These are phyloP conservation scores for Lumnitzera racemosa DNA, from an alignment of 345 rosid species.

Conservation along the genomic window DNA sequence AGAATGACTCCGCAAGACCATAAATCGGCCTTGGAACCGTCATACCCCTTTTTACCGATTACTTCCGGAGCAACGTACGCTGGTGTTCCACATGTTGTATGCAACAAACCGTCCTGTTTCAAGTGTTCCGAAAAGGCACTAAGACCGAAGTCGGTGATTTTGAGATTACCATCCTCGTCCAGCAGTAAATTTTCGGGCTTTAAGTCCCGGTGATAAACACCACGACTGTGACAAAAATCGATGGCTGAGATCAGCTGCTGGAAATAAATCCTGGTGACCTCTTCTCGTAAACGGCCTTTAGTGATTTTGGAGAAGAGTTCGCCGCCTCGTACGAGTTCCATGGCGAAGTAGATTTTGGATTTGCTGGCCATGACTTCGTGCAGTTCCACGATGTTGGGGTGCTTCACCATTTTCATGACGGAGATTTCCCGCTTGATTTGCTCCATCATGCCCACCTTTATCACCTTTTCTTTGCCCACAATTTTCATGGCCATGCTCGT, in stretches of 20 bases:
- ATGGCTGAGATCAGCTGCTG: slow-evolving; percentile 79
- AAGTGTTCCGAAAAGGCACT: slow-evolving; percentile 77
- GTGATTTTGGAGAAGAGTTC: slow-evolving; percentile 72
- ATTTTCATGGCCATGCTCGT: slow-evolving; percentile 82
- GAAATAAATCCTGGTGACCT: slow-evolving; percentile 65
- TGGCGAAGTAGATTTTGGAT: slow-evolving; percentile 87
- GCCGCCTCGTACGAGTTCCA: slow-evolving; percentile 94
- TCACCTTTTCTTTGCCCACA: slow-evolving; percentile 82
- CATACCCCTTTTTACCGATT: slow-evolving; percentile 23
- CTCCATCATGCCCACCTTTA: slow-evolving; percentile 90
- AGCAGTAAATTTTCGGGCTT: slow-evolving; percentile 85
- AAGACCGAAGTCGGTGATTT: slow-evolving; percentile 87
- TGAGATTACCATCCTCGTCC: slow-evolving; percentile 71
- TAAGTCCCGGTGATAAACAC: slow-evolving; percentile 84
- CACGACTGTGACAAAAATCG: slow-evolving; percentile 92
- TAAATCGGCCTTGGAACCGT: slow-evolving; percentile 24
- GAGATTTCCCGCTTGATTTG: slow-evolving; percentile 89
- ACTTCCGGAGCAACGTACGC: slow-evolving; percentile 80
- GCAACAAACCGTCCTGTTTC: slow-evolving; percentile 72
- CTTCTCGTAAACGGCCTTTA: slow-evolving; percentile 70
- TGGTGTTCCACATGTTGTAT: slow-evolving; percentile 90
- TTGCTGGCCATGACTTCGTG: slow-evolving; percentile 96
- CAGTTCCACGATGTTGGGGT: slow-evolving; percentile 77
- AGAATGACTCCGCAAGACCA: slow-evolving; percentile 35
- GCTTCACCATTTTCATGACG: slow-evolving; percentile 93